Percentiles rank a stretch among this genome's conserved stretches.
These are phyloP conservation scores for Exophiala aquamarina DNA, from an alignment of 2,329 filamentous ascomycete species.

Conservation along the genomic window DNA sequence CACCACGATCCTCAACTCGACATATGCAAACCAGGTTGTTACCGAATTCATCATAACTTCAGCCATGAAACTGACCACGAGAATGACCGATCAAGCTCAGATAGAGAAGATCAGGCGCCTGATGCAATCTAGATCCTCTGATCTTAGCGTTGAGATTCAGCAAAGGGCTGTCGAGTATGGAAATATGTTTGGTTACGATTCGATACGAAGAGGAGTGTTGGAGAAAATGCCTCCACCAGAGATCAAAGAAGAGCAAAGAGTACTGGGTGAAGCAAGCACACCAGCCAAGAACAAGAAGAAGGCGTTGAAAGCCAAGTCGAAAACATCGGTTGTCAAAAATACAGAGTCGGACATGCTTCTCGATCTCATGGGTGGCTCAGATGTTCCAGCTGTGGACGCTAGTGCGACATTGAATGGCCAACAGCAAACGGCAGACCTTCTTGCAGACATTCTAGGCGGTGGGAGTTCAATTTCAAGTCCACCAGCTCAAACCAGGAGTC, in stretches of 20 bases:
- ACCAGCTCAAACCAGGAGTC: constrained; percentile 50
- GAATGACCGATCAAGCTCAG: constrained; percentile 79
- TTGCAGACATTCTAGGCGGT: constrained; percentile 88
- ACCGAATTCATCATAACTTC: constrained; percentile 96
- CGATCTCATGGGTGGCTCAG: constrained; percentile 85
- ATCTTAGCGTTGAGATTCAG: constrained; percentile 92
- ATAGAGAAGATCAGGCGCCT: constrained; percentile 80
- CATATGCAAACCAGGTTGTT: constrained; percentile 84
- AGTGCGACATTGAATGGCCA: constrained; percentile 57
- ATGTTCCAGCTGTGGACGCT: constrained; percentile 59
- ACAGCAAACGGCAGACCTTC: constrained; percentile 76
- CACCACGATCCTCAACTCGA: constrained; percentile 86
- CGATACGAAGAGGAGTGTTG: constrained; percentile 82
- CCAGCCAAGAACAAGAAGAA: constrained; percentile 61
- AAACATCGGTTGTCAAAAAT: constrained; percentile 73
- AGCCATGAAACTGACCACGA: constrained; percentile 89
- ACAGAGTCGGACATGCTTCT: constrained; percentile 82
- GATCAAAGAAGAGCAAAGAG: constrained; percentile 91
- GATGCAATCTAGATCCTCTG: constrained; percentile 74
- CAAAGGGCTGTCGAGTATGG: constrained; percentile 93
- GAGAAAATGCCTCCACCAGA: constrained; percentile 98
- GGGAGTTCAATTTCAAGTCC: constrained; percentile 57
- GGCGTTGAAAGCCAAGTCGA: constrained; percentile 70
- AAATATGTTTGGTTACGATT: constrained; percentile 88
- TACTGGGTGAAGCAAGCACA: constrained; percentile 73